Base-by-base conservation (phyloP, 2,329 filamentous ascomycete genomes). In the Aspergillus sp. region DNA sequence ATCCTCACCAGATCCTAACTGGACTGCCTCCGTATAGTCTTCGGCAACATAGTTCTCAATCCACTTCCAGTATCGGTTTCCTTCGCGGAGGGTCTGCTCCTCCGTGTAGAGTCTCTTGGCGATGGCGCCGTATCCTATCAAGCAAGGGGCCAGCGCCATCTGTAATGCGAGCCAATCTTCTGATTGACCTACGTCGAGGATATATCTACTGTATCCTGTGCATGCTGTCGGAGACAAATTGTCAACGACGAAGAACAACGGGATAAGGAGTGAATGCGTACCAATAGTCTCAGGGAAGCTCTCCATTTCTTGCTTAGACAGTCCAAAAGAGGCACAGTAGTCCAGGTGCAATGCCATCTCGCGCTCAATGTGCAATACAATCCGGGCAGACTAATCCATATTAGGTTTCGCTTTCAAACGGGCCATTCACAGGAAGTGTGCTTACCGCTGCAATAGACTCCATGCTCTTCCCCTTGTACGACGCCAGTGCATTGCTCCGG, bases 101-200 rank as follows among this genome's bases (percentile, higher is more conserved):
- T 86, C 83, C 12, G 74, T 74, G 57, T 83, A 76, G 3, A 95
- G 74, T 59, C 88, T 79, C 59, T 78, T 77, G 5, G 88, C 91
- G 50, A 94, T 87, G 48, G 81, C 81, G 7, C 85, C 85, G 65
- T 97, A 96, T 38, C 91, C 91, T n/a, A 96, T 78, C 27, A 95
- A 75, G 63, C 91, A 96, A 0, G 91, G 90, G 12, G 90, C 83
- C 46, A 96, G 76, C 4, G 88, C 84, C 52, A 96, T 75, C 61
- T 95, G 89, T 7, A 97, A 78, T 3, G 84, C 90, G 41, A 96
- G 76, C 83, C 85, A 94, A 71, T 95, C 90, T 62, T 93, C 83
- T 1, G 86, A 89, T 58, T 89, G 83, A 5, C 91, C 91, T 17
- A 95, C 78, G 60, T 97, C 91, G 47, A 96, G 82, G 22, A 95